phyloP scores from a whole-genome alignment of 179 eudicot genomes.

The Spinacia oleracea region DNA sequence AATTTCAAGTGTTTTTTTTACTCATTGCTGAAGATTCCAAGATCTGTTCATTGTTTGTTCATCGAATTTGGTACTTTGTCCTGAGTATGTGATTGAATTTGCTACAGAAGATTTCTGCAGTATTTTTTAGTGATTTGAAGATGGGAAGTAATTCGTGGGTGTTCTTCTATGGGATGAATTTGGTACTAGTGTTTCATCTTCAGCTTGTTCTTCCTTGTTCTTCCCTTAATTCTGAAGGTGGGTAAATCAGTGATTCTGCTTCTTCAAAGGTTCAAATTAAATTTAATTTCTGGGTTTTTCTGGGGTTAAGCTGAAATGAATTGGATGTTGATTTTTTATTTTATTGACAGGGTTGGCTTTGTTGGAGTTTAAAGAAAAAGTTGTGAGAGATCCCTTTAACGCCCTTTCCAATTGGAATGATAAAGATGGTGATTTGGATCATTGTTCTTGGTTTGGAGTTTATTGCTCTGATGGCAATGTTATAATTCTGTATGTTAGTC shows the following conservation, averaged over 20 bases:
- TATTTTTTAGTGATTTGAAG: not conserved
- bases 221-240: conserved; percentile 26
- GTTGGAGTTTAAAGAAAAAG: conserved; percentile 37
- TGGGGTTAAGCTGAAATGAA: not conserved
- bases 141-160: not conserved
- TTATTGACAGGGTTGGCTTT: conserved; percentile 36
- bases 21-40: not conserved
- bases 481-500: conserved; percentile 37
- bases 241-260: not conserved
- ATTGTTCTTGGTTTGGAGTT: conserved; percentile 48
- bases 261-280: not conserved
- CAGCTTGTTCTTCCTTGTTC: conserved; percentile 22
- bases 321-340: not conserved
- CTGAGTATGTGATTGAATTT: not conserved
- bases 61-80: not conserved
- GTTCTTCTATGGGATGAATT: conserved; percentile 10
- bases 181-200: conserved; percentile 3
- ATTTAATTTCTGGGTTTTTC: not conserved
- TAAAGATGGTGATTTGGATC: conserved; percentile 24
- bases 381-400: conserved; percentile 40
- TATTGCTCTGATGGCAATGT: conserved; percentile 36
- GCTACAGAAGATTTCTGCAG: not conserved
- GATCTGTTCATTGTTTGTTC: not conserved
- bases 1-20: not conserved
- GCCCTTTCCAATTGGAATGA: conserved; percentile 36